Conservation (phyloP, 169 alveolate genomes). For the Eimeria maxima region DNA sequence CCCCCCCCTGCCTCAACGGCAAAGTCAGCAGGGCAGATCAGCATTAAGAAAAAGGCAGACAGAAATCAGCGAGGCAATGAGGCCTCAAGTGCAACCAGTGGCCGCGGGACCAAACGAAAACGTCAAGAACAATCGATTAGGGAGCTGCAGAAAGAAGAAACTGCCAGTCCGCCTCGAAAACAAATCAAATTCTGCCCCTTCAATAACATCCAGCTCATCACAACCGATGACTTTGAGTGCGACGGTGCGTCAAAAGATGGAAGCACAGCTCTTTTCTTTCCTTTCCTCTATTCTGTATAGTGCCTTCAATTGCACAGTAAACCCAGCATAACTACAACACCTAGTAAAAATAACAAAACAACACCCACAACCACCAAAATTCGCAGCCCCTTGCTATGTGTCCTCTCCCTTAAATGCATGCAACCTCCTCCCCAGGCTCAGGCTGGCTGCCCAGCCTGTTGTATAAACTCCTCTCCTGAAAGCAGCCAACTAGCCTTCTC, state of each 20-base stretch:
- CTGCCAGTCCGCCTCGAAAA: neutral
- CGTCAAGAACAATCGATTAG: neutral
- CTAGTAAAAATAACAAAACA: too few species aligned
- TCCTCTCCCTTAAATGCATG: neutral
- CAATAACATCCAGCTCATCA: constrained; percentile 30
- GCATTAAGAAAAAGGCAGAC: too few species aligned
- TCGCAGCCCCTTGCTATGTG: neutral
- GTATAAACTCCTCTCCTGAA: neutral
- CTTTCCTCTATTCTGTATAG: neutral
- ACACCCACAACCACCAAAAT: too few species aligned
- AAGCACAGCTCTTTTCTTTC: neutral
- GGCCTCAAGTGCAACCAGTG: neutral
- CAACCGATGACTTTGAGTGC: neutral
- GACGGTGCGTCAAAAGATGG: neutral
- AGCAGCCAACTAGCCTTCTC: neutral
- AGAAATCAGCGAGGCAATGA: too few species aligned
- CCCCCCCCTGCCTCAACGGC: neutral
- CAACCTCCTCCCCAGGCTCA: neutral
- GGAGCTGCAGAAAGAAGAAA: too few species aligned
- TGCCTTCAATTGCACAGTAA: too few species aligned
- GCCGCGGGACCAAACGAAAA: neutral
- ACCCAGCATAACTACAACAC: too few species aligned
- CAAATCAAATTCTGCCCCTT: constrained; percentile 17
- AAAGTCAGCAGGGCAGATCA: neutral
- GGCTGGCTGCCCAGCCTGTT: neutral